Conservation (phyloP, 257 asterid species). For the Verbena officinalis region DNA sequence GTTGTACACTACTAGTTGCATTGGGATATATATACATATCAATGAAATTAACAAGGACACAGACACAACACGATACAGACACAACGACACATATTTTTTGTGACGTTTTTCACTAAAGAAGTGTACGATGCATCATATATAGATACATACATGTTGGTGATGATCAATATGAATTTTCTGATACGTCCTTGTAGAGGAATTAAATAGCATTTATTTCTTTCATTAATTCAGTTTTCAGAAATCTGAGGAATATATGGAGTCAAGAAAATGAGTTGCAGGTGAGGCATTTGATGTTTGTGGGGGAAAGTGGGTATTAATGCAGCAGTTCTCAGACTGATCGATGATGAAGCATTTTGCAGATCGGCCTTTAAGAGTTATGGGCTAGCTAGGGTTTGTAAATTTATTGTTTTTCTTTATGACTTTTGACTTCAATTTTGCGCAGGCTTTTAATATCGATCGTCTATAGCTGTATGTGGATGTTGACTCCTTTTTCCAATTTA, state of each 20-base stretch:
- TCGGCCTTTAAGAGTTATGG: conserved; percentile 45
- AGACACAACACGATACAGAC: too few relatives aligned
- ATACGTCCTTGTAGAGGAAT: conserved; percentile 6
- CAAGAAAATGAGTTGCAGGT: conserved; percentile 34
- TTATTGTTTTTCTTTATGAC: conserved; percentile 15
- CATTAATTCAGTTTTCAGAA: conserved; percentile 15
- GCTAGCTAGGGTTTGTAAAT: conserved; percentile 53
- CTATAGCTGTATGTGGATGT: conserved; percentile 50
- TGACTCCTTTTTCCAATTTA: conserved; percentile 43
- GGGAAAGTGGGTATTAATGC: conserved; percentile 45
- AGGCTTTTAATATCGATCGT: conserved; percentile 52
- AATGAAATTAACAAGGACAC: too few relatives aligned
- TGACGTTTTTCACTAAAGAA: too few relatives aligned
- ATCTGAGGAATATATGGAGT: conserved; percentile 41
- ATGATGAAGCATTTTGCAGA: conserved; percentile 24
- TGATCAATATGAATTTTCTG: conserved; percentile 2
- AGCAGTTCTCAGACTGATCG: conserved; percentile 42
- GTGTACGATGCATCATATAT: too few relatives aligned
- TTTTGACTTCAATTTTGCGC: conserved; percentile 52
- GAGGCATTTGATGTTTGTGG: conserved; percentile 40
- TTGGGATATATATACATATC: background rate
- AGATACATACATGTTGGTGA: conserved; percentile 22
- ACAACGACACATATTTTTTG: too few relatives aligned
- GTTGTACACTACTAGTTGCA: background rate
- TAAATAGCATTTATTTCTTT: background rate